Evolutionary conservation across 2,329 filamentous ascomycete genomes (phyloP), one percentile per base, ranked within the genome.

Genomic region (Zymoseptoria tritici): DNA sequence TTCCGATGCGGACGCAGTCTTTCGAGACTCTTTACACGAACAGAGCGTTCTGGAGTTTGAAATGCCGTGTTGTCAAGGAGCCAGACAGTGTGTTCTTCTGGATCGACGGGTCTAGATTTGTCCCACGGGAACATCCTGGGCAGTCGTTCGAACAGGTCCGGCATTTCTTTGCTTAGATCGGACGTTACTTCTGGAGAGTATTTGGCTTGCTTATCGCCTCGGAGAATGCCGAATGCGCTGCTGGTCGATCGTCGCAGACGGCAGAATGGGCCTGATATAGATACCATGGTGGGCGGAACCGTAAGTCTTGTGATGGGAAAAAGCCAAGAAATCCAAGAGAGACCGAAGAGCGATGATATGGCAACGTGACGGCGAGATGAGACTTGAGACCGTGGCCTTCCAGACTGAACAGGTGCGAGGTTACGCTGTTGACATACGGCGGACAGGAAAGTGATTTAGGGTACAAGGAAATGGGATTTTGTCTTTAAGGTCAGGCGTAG

Each of bases 61-160:
- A 88, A 93, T 4, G 91, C 92, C 2, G 89, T 93, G 70, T 94
- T 96, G 77, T 97, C 91, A 54, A 97, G 79, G 7, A 97, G 78
- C 93, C 93, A 97, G 49, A 97, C 85, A 13, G 83, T 85, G 72
- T 96, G 88, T 55, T 79, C 74, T n/a, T 83, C 76, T 16, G 80
- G 78, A 57, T 85, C 81, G 53, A 90, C 82, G 5, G 70, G 66
- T 53, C 68, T 62, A 5, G 36, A 52, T 52, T 66, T 63, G 21
- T 62, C 61, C 70, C 71, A 72, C 9, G 80, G 77, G 52, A 81
- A 81, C 0, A 82, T 79, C 11, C 86, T 76, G 0, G 87, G 86
- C 68, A 73, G 72, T 20, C 71, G 69, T 57, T 73, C 70, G 57
- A 73, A 72, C 11, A 73, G 63, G 54, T 74, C 70, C 13, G 71